Evolutionary conservation across 164 flowering plant genomes (phyloP).

Genomic region (Cinnamomum chago): DNA sequence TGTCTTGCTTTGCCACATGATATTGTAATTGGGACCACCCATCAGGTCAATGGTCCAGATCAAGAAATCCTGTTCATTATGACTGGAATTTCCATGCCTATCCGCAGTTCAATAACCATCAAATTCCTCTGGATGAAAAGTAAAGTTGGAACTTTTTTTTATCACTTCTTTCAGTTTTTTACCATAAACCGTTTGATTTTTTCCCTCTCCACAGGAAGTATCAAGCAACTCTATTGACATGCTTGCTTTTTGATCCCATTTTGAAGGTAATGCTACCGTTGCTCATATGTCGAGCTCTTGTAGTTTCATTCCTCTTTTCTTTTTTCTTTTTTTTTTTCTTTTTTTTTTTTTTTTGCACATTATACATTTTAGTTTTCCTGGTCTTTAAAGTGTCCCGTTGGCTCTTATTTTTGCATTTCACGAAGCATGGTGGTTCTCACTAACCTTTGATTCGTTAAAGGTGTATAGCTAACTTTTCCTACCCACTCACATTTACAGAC

Average conservation of each 20-base stretch:
- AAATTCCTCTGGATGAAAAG: not conserved
- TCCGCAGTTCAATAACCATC: not conserved
- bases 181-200: not conserved
- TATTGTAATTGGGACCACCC: too few relatives aligned
- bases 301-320: not conserved
- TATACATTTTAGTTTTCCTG: conserved; percentile 4
- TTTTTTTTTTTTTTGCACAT: not conserved
- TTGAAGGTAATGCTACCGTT: conserved; percentile 49
- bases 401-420: not conserved
- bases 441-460: not conserved
- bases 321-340: not conserved
- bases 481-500: conserved; percentile 34
- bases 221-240: conserved; percentile 78
- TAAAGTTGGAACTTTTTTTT: not conserved
- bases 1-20: too few relatives aligned
- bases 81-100: not conserved
- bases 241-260: conserved; percentile 86
- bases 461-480: conserved; percentile 5
- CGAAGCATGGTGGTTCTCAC: not conserved
- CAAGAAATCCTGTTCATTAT: not conserved
- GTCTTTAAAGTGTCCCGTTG: not conserved
- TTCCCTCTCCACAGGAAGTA: conserved; percentile 50
- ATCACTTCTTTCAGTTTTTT: not conserved
- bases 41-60: too few relatives aligned
- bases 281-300: not conserved